Percentiles rank a stretch among this genome's conserved stretches.
Conservation (phyloP, 441 rosid genomes). For the Erodium chrysanthum region DNA sequence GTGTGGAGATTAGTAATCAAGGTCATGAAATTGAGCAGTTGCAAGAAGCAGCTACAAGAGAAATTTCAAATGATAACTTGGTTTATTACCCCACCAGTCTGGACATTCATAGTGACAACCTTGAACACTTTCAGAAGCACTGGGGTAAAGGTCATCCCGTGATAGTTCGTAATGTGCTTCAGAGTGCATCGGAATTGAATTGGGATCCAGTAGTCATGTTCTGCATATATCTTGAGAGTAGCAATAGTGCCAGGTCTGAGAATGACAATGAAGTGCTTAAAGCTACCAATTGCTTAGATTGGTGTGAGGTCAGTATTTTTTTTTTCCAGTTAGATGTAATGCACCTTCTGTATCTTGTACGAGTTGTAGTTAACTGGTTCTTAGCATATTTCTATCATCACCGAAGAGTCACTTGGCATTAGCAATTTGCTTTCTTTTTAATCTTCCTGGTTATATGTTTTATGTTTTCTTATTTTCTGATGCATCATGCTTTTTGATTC, state of each 20-base stretch:
- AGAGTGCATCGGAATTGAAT: slow-evolving; percentile 38
- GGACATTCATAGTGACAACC: slow-evolving; percentile 51
- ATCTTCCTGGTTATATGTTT: not conserved
- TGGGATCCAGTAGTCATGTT: slow-evolving; percentile 91
- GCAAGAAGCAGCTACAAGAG: slow-evolving; percentile 65
- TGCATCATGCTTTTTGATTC: not conserved
- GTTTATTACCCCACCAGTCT: slow-evolving; percentile 48
- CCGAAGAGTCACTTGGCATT: not conserved
- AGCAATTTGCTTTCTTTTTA: not conserved
- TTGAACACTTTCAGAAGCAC: slow-evolving; percentile 91
- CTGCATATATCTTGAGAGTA: slow-evolving; percentile 66
- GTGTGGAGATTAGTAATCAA: slow-evolving; percentile 41
- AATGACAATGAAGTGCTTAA: slow-evolving; percentile 25
- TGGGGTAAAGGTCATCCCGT: slow-evolving; percentile 97
- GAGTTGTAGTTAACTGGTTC: not conserved
- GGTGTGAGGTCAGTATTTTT: slow-evolving; percentile 75
- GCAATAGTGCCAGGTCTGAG: slow-evolving; percentile 30
- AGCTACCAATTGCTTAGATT: slow-evolving; percentile 44
- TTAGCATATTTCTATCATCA: not conserved
- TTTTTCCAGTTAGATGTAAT: not conserved
- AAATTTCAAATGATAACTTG: slow-evolving; percentile 54
- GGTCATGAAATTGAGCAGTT: slow-evolving; percentile 36
- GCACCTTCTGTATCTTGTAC: not conserved
- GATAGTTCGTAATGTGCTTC: slow-evolving; percentile 63
- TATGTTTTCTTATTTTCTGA: not conserved